phyloP scores from a whole-genome alignment of 140 eudicot genomes.

The Bidens hawaiensis region DNA sequence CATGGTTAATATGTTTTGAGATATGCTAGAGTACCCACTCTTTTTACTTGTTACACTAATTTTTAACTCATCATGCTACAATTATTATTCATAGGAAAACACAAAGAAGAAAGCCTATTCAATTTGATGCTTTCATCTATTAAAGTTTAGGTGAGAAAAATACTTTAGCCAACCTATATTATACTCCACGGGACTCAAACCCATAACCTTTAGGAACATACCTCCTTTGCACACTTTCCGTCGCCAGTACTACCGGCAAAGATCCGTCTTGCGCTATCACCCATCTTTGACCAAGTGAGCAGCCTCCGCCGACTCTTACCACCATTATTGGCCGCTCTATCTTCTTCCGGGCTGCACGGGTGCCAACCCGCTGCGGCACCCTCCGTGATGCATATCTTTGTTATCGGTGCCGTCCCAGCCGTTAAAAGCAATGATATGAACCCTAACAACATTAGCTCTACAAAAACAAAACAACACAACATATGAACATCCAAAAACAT shows the following conservation, averaged over 20 bases:
- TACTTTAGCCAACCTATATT: no score
- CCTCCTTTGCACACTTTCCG: slow-evolving; percentile 49
- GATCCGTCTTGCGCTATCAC: slow-evolving; percentile 31
- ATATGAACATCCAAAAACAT: not conserved
- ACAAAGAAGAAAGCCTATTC: no score
- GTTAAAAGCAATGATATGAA: slow-evolving; percentile 59
- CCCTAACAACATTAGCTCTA: slow-evolving; percentile 71
- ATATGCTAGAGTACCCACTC: no score
- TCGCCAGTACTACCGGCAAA: slow-evolving; percentile 32
- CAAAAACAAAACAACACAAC: not conserved
- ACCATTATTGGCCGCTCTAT: not conserved
- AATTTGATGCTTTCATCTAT: no score
- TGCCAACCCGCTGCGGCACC: slow-evolving; percentile 42
- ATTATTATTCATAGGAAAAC: no score
- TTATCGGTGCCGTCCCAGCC: slow-evolving; percentile 44
- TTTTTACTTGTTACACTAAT: no score
- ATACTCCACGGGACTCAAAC: no score
- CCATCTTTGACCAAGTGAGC: slow-evolving; percentile 29
- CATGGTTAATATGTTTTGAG: no score
- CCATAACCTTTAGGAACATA: not conserved
- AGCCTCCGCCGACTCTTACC: slow-evolving; percentile 44
- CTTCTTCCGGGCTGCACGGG: slow-evolving; percentile 34
- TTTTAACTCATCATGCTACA: no score
- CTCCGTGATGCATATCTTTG: slow-evolving; percentile 49
- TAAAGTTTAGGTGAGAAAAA: no score